These are phyloP conservation scores for Lolium rigidum DNA, from an alignment of 176 grass and related monocot species.

Conservation along the genomic window DNA sequence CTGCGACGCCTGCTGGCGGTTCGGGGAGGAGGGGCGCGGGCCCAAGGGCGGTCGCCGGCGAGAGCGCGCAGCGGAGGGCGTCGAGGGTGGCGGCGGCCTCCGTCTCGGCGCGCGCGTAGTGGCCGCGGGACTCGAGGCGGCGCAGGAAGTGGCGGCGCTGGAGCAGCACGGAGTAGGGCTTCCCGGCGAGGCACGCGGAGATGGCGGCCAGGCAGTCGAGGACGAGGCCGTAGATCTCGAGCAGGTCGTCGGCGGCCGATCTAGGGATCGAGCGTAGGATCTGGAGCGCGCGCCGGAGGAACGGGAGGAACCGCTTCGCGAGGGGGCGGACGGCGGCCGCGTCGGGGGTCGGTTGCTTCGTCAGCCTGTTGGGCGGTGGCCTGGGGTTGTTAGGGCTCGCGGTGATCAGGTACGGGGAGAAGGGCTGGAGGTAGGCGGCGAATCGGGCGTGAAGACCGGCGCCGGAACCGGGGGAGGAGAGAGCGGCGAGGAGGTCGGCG, in stretches of 20 bases:
- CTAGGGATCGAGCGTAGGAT: slow-evolving; percentile 54
- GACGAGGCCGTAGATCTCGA: slow-evolving; percentile 61
- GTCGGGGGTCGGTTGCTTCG: slow-evolving; percentile 43
- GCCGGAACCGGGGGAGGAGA: slow-evolving; percentile 43
- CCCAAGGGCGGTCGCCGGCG: slow-evolving; percentile 34
- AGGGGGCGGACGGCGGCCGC: slow-evolving; percentile 48
- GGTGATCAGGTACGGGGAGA: slow-evolving; percentile 49
- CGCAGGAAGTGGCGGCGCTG: slow-evolving; percentile 54
- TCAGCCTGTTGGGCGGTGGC: slow-evolving; percentile 41
- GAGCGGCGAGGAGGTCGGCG: slow-evolving; percentile 56
- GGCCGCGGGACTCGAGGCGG: slow-evolving; percentile 62
- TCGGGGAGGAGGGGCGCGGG: slow-evolving; percentile 49
- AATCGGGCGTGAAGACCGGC: slow-evolving; percentile 60
- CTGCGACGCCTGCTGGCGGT: slow-evolving; percentile 23
- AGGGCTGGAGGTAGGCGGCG: slow-evolving; percentile 66
- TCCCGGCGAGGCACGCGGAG: slow-evolving; percentile 68
- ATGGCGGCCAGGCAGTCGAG: slow-evolving; percentile 70
- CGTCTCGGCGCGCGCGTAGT: slow-evolving; percentile 56
- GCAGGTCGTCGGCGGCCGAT: slow-evolving; percentile 44
- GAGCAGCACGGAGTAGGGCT: slow-evolving; percentile 78
- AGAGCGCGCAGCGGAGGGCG: slow-evolving; percentile 56
- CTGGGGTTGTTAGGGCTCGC: slow-evolving; percentile 50
- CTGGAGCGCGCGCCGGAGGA: slow-evolving; percentile 67
- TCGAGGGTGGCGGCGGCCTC: slow-evolving; percentile 60
- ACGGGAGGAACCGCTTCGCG: slow-evolving; percentile 74